These are phyloP conservation scores for Arachnopeziza araneosa DNA, from an alignment of 2,329 filamentous ascomycete species.

Conservation along the genomic window DNA sequence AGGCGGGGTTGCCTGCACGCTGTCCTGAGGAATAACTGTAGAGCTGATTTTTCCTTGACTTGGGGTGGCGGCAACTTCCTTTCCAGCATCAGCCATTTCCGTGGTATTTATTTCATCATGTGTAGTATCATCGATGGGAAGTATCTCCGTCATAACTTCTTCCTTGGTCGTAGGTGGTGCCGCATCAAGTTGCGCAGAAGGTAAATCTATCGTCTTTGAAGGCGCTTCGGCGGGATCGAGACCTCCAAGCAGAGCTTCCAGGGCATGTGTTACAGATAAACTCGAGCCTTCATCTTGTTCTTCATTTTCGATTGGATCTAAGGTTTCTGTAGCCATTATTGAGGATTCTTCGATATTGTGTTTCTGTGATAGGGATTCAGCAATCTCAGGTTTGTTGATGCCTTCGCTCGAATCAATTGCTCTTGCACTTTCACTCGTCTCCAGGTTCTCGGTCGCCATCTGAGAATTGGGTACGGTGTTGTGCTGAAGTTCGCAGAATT, in stretches of 20 bases:
- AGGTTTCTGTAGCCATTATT: slow-evolving; percentile 1
- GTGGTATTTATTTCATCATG: not conserved
- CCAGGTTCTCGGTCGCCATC: slow-evolving; percentile 16
- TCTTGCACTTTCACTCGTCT: slow-evolving; percentile 11
- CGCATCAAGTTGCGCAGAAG: not conserved
- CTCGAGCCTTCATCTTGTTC: not conserved
- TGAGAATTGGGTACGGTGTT: slow-evolving; percentile 7
- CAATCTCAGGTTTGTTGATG: not conserved
- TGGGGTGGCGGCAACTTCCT: not conserved
- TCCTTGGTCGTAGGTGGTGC: not conserved
- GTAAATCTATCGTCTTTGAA: not conserved
- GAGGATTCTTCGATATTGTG: not conserved
- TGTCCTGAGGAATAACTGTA: not conserved
- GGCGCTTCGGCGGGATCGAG: slow-evolving; percentile 1
- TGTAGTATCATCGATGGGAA: not conserved
- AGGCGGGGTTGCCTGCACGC: not conserved
- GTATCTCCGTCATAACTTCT: not conserved
- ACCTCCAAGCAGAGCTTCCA: slow-evolving; percentile 27
- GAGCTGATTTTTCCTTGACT: not conserved
- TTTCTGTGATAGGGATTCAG: not conserved
- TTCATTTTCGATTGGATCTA: slow-evolving; percentile 7
- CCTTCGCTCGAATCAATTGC: not conserved
- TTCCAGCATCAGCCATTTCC: not conserved
- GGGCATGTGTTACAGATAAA: slow-evolving; percentile 23
- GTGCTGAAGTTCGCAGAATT: slow-evolving; percentile 5